Evolutionary conservation across 805 yeast species (phyloP), one percentile per base, ranked within the genome.

Genomic region (Saccharomycopsis selenospora): DNA sequence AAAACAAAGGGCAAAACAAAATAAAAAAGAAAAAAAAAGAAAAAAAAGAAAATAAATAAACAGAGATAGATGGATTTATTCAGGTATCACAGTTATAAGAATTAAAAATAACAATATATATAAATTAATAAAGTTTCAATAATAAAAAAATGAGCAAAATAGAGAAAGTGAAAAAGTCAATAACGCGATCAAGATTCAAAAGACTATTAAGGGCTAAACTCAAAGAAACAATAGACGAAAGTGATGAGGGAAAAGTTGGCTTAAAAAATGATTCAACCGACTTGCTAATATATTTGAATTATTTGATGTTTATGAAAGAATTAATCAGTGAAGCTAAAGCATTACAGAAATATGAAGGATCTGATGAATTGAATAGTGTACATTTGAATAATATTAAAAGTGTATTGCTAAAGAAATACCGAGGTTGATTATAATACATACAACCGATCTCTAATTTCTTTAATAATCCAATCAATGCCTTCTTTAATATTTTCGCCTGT

Each of bases 401-500:
- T 11, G 38, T 14, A 3, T 18, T 50, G 27, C 22, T 52, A 25
- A 47, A 45, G 29, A 52, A 40, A 45, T 52, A 49, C 18, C 29
- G 53, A 24, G 55, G 55, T 13, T 52, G 26, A 28, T 40, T 25
- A 46, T 11, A 66, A 50, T 14, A 67, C 56, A 55, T 69, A 72
- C 36, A 75, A 60, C 27, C 76, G 56, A 14, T 60, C 52, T 42
- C 60, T 59, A 43, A 73, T 69, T 48, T 73, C 77, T 2, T 60
- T 49, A 1, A 66, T 63, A 2, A 73, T 60, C 72, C 75, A 75
- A 13, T 70, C 67, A 18, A 77, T 53, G 0, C 72, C 76, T 10
- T 57, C 56, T 1, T 58, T 52, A 4, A 77, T 48, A 45, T 69
- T 68, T 41, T 62, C 61, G 3, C 76, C 73, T 1, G 77, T 67